These are phyloP conservation scores for Mortierella sp. DNA, from an alignment of 371 early-diverging fungal species.

Conservation along the genomic window DNA sequence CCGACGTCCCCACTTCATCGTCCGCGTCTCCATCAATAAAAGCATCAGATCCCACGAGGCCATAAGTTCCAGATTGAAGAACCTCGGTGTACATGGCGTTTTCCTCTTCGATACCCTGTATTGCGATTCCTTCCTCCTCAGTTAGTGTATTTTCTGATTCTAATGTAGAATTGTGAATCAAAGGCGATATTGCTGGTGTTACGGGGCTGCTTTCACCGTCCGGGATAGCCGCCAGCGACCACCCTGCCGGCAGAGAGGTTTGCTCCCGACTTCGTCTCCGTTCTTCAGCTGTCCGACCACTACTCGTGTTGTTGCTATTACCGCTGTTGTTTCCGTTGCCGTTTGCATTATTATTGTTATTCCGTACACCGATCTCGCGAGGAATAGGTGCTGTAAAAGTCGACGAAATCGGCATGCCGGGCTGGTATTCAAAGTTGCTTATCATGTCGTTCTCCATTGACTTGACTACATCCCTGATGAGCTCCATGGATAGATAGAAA, in stretches of 20 bases:
- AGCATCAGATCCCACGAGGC: conserved; percentile 27
- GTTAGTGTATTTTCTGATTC: not conserved
- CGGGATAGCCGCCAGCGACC: conserved; percentile 19
- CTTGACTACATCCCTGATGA: conserved; percentile 91
- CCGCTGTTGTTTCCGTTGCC: conserved; percentile 8
- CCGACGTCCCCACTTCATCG: conserved; percentile 5
- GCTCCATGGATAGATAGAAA: conserved; percentile 88
- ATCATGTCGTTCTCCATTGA: conserved; percentile 93
- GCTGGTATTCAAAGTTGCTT: conserved; percentile 89
- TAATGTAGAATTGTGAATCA: not conserved
- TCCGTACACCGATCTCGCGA: conserved; percentile 46
- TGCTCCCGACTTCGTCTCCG: conserved; percentile 18
- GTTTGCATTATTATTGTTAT: conserved; percentile 17
- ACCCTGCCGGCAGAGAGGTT: conserved; percentile 26
- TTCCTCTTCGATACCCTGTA: not conserved
- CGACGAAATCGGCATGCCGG: conserved; percentile 93
- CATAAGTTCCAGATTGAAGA: conserved; percentile 35
- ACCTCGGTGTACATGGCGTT: not conserved
- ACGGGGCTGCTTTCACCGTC: conserved; percentile 8
- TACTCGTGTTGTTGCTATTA: not conserved
- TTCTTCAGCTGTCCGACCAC: conserved; percentile 15
- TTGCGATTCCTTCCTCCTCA: not conserved
- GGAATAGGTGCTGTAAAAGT: conserved; percentile 92
- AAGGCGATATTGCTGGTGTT: conserved; percentile 8
- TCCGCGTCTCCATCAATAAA: conserved; percentile 19